Percentiles rank a stretch among this genome's conserved stretches.
Evolutionary conservation across 2,329 filamentous ascomycete genomes (phyloP).

Genomic region (Aureobasidium melanogenum): DNA sequence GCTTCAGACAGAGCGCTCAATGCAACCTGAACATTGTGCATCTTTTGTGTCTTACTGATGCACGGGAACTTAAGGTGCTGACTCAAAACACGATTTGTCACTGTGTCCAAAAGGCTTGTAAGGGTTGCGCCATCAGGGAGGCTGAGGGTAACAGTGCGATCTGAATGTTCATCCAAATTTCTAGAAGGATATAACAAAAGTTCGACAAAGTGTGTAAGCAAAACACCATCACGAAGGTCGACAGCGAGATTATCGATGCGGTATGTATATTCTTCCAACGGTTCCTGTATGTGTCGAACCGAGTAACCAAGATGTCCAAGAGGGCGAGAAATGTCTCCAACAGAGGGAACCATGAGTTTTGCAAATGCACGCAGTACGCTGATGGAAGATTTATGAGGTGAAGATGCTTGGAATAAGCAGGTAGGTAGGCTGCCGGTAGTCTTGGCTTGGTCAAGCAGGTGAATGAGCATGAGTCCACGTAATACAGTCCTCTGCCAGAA

Average conservation of each 20-base stretch:
- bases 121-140: slow-evolving; percentile 38
- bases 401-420: slow-evolving; percentile 44
- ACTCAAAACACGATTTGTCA: slow-evolving; percentile 40
- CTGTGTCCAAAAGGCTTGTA: slow-evolving; percentile 23
- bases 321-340: slow-evolving; percentile 48
- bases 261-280: slow-evolving; percentile 51
- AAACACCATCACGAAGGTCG: slow-evolving; percentile 53
- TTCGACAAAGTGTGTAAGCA: slow-evolving; percentile 52
- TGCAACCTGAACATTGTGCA: slow-evolving; percentile 52
- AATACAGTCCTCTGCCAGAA: slow-evolving; percentile 48
- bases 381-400: slow-evolving; percentile 47
- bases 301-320: slow-evolving; percentile 49
- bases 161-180: slow-evolving; percentile 17
- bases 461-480: slow-evolving; percentile 51
- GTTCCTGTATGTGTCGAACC: slow-evolving; percentile 46
- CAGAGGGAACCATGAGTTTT: slow-evolving; percentile 47
- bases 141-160: slow-evolving; percentile 36
- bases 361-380: slow-evolving; percentile 44
- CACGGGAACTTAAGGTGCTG: slow-evolving; percentile 52
- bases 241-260: slow-evolving; percentile 51
- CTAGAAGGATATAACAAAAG: slow-evolving; percentile 40
- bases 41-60: slow-evolving; percentile 45
- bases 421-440: slow-evolving; percentile 24
- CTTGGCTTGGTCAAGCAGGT: slow-evolving; percentile 50
- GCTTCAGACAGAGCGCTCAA: slow-evolving; percentile 38